Base-by-base conservation (phyloP, 495 filamentous ascomycete species). In the Penicillium arizonense region DNA sequence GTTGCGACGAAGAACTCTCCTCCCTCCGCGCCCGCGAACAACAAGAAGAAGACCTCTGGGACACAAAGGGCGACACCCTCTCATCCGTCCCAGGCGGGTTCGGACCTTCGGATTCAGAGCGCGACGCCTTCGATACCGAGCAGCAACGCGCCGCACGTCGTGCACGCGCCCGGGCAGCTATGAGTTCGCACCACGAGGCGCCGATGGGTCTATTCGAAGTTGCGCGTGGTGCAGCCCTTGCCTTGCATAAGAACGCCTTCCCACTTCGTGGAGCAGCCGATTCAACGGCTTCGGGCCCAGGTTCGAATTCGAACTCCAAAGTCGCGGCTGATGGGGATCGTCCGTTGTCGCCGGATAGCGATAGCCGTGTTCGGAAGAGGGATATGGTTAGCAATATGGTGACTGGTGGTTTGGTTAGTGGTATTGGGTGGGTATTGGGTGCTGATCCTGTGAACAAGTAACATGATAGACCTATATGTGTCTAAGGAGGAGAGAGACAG, bases 201-300 rank as follows among this genome's bases (percentile, higher is more conserved):
- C 94, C 94, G 0, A 92, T 97, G 86, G 91, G 90, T 2, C 74
- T 97, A 21, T 97, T 98, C 62, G 95, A 96, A 55, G 82, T 97
- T 37, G 91, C 92, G 7, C 79, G 90, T 24, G 90, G 86, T 46
- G 91, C 91, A 28, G 84, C 89, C 5, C 78, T 85, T 36, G 91
- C 95, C 7, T 79, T 88, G 20, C 79, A 82, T 47, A 82, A 81
- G 67, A 84, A 77, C 57, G 78, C 83, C 4, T 84, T 84, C 56
- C 81, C 82, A 9, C 61, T 86, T 10, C 65, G 72, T 12, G 67
- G 60, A 4, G 57, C 63, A 37, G 61, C 53, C 3, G 50, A 50
- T 21, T 44, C 7, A 7, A 24, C 40, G 14, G 28, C 38, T 37
- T 41, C 43, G 16, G 34, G 10, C 4, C 20, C 45, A 16, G 28